Evolutionary conservation across 2,329 filamentous ascomycete genomes (phyloP).

Genomic region (Pseudocercospora vitis): DNA sequence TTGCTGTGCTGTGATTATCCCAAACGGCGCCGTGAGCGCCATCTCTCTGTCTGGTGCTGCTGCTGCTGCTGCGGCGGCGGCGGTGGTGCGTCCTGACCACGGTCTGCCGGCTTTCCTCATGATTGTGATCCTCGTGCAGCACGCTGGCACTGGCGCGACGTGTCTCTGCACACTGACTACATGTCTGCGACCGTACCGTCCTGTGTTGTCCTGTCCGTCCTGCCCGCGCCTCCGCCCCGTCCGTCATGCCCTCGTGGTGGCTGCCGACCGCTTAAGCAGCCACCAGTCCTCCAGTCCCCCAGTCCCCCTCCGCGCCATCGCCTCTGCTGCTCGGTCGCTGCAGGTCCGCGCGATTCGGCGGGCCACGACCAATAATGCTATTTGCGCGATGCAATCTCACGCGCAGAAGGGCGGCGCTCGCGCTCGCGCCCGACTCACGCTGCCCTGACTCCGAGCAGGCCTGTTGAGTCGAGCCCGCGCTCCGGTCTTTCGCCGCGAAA

Average conservation of each 20-base stretch:
- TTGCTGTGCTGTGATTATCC: not conserved
- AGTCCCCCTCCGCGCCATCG: too few species aligned
- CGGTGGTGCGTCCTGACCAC: not conserved
- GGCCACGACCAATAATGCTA: not conserved
- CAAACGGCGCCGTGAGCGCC: not conserved
- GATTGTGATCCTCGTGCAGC: slow-evolving; percentile 6
- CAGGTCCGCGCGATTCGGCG: not conserved
- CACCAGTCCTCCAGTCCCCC: not conserved
- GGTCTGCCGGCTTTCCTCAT: not conserved
- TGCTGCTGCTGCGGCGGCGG: not conserved
- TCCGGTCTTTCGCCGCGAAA: slow-evolving; percentile 1
- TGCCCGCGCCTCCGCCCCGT: too few species aligned
- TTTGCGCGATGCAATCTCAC: slow-evolving; percentile 6
- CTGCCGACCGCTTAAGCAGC: not conserved
- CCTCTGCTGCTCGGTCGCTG: too few species aligned
- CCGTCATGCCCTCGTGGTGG: not conserved
- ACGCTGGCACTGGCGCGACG: not conserved
- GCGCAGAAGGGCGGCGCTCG: not conserved
- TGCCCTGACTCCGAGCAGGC: not conserved
- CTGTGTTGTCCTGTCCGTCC: too few species aligned
- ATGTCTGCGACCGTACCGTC: not conserved
- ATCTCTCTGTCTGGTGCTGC: too few species aligned
- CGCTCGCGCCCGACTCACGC: not conserved
- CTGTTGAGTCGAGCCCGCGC: slow-evolving; percentile 1
- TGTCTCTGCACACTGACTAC: not conserved